phyloP scores from a whole-genome alignment of 1,284 basidiomycete species.

The Phellopilus nigrolimitatus region DNA sequence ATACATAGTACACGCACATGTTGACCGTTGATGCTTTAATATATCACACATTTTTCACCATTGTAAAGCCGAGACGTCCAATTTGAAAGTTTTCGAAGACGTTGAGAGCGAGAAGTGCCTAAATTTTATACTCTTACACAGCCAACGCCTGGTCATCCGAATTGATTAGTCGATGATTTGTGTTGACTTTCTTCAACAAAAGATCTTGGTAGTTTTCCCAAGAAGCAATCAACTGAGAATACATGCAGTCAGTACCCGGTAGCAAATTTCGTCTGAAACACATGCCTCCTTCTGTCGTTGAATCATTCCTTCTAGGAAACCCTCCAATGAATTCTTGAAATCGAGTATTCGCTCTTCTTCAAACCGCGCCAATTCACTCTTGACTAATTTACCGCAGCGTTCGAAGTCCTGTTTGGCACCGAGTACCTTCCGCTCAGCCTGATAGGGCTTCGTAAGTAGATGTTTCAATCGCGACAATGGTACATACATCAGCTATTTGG shows the following conservation, averaged over 20 bases:
- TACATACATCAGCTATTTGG: constrained; percentile 72
- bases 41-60: no score
- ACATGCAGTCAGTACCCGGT: neutral
- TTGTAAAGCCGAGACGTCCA: no score
- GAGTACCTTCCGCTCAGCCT: constrained; percentile 81
- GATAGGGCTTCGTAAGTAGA: constrained; percentile 4
- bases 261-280: constrained; percentile 16
- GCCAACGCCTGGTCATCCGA: neutral
- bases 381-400: constrained; percentile 80
- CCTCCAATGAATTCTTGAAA: constrained; percentile 74
- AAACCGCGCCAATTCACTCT: constrained; percentile 89
- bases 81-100: no score
- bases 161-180: neutral
- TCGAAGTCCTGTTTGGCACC: constrained; percentile 88
- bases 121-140: neutral
- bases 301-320: constrained; percentile 81
- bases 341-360: constrained; percentile 91
- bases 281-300: constrained; percentile 72
- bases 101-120: no score
- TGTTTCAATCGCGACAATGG: constrained; percentile 11
- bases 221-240: constrained; percentile 51
- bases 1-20: neutral
- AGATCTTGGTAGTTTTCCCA: constrained; percentile 74
- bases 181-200: constrained; percentile 43
- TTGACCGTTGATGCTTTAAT: neutral